Conservation (phyloP, 495 filamentous ascomycete species). For the Tuber umbilicatum region DNA sequence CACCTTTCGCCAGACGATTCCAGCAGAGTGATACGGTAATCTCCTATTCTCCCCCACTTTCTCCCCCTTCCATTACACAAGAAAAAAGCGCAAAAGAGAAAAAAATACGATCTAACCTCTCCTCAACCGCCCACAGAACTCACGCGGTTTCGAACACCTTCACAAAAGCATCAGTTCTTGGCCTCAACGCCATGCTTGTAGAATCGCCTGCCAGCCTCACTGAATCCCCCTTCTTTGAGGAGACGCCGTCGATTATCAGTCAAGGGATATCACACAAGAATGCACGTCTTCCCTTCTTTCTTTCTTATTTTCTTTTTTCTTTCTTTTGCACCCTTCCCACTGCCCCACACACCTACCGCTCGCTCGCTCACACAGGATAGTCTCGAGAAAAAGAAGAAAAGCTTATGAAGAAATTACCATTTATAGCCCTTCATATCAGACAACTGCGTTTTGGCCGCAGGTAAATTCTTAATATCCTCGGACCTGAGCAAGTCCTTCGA, state of each 20-base stretch:
- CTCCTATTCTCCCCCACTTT: constrained; percentile 17
- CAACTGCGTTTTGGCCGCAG: constrained; percentile 86
- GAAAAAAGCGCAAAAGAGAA: neutral
- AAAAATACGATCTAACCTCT: neutral
- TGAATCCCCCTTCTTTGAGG: constrained; percentile 57
- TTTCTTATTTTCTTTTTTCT: neutral
- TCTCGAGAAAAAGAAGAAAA: constrained; percentile 21
- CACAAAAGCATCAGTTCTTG: constrained; percentile 62
- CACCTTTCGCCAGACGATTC: constrained; percentile 64
- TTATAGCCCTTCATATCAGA: constrained; percentile 70
- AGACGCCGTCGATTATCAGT: constrained; percentile 66
- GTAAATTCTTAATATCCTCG: constrained; percentile 78
- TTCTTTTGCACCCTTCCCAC: neutral
- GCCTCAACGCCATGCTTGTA: constrained; percentile 77
- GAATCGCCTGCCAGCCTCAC: constrained; percentile 66
- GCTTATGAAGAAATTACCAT: constrained; percentile 5
- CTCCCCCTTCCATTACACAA: neutral
- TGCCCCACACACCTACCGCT: neutral
- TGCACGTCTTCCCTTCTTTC: constrained; percentile 47
- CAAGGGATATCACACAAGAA: constrained; percentile 71
- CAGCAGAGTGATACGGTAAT: constrained; percentile 62
- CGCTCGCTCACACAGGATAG: neutral
- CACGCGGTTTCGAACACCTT: constrained; percentile 68
- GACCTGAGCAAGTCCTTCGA: constrained; percentile 56
- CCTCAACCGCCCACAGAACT: constrained; percentile 45